Base-by-base conservation (phyloP, 1,284 basidiomycete species). In the Rhodofomes roseus region DNA sequence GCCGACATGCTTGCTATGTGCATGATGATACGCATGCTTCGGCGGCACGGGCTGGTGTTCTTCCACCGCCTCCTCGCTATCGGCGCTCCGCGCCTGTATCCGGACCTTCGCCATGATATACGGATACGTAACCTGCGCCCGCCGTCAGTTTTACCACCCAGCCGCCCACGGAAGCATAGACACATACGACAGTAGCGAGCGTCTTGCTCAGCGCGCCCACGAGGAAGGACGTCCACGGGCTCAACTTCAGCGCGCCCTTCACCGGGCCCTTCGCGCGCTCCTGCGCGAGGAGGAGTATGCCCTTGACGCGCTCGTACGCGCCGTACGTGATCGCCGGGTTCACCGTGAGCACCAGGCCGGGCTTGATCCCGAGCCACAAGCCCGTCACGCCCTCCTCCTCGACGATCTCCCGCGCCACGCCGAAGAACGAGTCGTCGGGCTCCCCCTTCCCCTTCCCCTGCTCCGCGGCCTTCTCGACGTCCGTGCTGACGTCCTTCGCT, bases 241-340 rank as follows among this genome's bases (percentile, higher is more conserved):
- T 85, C 71, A 96, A 81, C 68, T 90, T 93, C 2, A 78, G 76
- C 12, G 68, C 68, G 41, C 65, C 54, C 51, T 90, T 93, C 2
- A 78, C 76, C 12, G 68, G 68, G 41, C 65, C 54, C 51, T 77
- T 62, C 41, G 68, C 77, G 53, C 78, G 79, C 14, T 78, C 75
- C 66, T 81, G 78, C 8, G 85, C 83, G 41, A 84, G 72, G 22
- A 90, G 73, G 29, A 90, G 70, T 8, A 89, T 61, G 61, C 79
- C 83, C 80, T 98, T 98, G 62, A 97, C 81, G 55, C 95, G 85
- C 78, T 99, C 96, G 71, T 94, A 99, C 40, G 91, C 83, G 55
- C 97, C 97, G 73, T 99, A 99, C 1, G 97, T 99, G 76, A 99
- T 98, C 22, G 97, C 96, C 2, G 97, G 97, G 76, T 99, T 99